Evolutionary conservation across 495 filamentous ascomycete species (phyloP).

Genomic region (Penicillium bovifimosum): DNA sequence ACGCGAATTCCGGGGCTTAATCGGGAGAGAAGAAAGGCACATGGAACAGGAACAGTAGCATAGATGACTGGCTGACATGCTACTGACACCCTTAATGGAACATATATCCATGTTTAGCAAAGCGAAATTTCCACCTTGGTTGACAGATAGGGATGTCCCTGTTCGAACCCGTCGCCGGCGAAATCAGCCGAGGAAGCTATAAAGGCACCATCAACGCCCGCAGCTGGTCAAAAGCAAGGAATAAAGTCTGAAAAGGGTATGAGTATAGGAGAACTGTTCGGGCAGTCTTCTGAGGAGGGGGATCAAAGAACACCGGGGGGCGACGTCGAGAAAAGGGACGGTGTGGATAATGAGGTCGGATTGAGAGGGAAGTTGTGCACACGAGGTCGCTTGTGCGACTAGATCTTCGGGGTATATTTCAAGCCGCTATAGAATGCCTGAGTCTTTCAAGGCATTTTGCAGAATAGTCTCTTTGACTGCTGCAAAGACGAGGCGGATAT

Average conservation of each 20-base stretch:
- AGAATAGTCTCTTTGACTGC: slow-evolving; percentile 98
- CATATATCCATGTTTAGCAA: not conserved
- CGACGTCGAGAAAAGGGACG: slow-evolving; percentile 1
- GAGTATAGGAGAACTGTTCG: slow-evolving; percentile 14
- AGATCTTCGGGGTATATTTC: slow-evolving; percentile 4
- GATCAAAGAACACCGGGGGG: slow-evolving; percentile 1
- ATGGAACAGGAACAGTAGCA: slow-evolving; percentile 3
- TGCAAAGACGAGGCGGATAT: slow-evolving; percentile 95
- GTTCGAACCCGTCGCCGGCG: slow-evolving; percentile 26
- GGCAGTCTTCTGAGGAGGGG: slow-evolving; percentile 9
- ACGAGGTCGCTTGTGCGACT: not conserved
- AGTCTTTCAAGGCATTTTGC: slow-evolving; percentile 96
- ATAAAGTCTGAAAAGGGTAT: slow-evolving; percentile 11
- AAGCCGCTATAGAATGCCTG: slow-evolving; percentile 71
- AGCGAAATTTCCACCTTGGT: slow-evolving; percentile 9
- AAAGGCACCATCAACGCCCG: slow-evolving; percentile 34
- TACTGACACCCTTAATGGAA: not conserved
- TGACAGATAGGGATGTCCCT: slow-evolving; percentile 19
- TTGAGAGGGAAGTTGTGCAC: not conserved
- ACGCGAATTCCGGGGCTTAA: slow-evolving; percentile 6
- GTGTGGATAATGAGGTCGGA: slow-evolving; percentile 3
- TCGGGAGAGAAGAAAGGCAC: not conserved
- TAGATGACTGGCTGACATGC: not conserved
- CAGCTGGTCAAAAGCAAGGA: slow-evolving; percentile 25
- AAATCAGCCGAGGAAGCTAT: slow-evolving; percentile 22